Evolutionary conservation across 192 early-diverging fungal species (phyloP).

Genomic region (Spizellomyces sp.): DNA sequence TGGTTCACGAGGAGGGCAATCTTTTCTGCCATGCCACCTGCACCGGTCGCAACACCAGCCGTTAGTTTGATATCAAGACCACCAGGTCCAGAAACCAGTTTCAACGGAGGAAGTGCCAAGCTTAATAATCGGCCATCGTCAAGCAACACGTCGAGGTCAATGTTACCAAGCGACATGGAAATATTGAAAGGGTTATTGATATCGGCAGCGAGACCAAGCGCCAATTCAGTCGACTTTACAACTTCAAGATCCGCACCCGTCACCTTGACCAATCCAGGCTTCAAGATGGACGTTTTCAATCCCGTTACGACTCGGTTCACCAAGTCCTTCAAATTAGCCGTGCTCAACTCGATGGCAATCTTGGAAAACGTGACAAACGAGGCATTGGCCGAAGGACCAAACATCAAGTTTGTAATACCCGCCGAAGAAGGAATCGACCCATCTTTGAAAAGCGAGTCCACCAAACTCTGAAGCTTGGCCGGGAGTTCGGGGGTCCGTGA

Average conservation of each 20-base stretch:
- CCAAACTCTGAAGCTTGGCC: slow-evolving; percentile 34
- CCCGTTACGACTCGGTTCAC: background rate
- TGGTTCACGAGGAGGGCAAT: slow-evolving; percentile 34
- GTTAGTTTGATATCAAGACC: slow-evolving; percentile 17
- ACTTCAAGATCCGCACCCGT: slow-evolving; percentile 24
- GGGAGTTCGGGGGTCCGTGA: slow-evolving; percentile 22
- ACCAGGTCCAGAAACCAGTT: slow-evolving; percentile 21
- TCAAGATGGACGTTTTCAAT: slow-evolving; percentile 16
- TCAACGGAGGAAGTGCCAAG: slow-evolving; percentile 28
- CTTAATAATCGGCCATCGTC: slow-evolving; percentile 18
- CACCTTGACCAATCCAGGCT: slow-evolving; percentile 27
- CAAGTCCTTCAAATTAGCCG: slow-evolving; percentile 27
- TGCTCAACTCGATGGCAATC: slow-evolving; percentile 32
- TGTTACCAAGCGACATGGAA: slow-evolving; percentile 28
- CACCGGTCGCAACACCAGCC: slow-evolving; percentile 29
- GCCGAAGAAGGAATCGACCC: slow-evolving; percentile 28
- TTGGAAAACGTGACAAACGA: slow-evolving; percentile 48
- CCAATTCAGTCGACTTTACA: slow-evolving; percentile 13
- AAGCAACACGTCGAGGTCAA: slow-evolving; percentile 21
- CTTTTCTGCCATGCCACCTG: slow-evolving; percentile 28
- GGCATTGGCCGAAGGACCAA: slow-evolving; percentile 34
- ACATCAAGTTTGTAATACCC: slow-evolving; percentile 42
- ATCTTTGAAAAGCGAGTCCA: slow-evolving; percentile 26
- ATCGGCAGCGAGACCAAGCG: slow-evolving; percentile 16
- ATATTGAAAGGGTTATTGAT: slow-evolving; percentile 38